Conservation (phyloP, 176 grass and related monocot genomes). For the Carex kokanica region DNA sequence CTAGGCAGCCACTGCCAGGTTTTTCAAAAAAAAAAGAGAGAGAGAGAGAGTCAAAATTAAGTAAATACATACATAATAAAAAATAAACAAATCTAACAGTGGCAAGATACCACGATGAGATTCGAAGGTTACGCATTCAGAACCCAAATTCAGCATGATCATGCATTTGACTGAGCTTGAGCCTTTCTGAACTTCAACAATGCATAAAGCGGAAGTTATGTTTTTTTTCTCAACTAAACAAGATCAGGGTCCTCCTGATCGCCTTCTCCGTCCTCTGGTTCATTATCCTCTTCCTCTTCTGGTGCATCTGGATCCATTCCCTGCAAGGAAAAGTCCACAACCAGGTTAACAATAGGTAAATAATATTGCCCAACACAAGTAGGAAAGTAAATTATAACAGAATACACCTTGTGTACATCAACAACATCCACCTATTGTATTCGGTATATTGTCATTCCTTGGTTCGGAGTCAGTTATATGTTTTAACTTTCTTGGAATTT, state of each 20-base stretch:
- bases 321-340: constrained; percentile 27
- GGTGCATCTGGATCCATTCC: constrained; percentile 94
- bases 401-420: neutral
- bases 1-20: too few species aligned
- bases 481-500: neutral
- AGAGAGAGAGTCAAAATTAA: neutral
- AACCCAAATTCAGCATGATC: neutral
- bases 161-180: neutral
- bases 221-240: constrained; percentile 36
- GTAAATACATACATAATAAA: neutral
- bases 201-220: neutral
- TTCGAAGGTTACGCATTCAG: neutral
- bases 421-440: neutral
- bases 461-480: neutral
- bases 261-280: constrained; percentile 64
- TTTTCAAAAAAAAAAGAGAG: too few species aligned
- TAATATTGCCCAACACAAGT: neutral
- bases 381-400: neutral
- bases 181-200: neutral
- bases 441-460: neutral
- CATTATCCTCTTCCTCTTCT: constrained; percentile 88
- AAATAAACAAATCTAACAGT: neutral
- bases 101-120: neutral
- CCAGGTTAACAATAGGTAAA: neutral
- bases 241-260: constrained; percentile 80